A percentile compares a stretch with the other conserved stretches of the same genome.
These are phyloP conservation scores for Colletotrichum sp. DNA, from an alignment of 2,329 filamentous ascomycete species.

Conservation along the genomic window DNA sequence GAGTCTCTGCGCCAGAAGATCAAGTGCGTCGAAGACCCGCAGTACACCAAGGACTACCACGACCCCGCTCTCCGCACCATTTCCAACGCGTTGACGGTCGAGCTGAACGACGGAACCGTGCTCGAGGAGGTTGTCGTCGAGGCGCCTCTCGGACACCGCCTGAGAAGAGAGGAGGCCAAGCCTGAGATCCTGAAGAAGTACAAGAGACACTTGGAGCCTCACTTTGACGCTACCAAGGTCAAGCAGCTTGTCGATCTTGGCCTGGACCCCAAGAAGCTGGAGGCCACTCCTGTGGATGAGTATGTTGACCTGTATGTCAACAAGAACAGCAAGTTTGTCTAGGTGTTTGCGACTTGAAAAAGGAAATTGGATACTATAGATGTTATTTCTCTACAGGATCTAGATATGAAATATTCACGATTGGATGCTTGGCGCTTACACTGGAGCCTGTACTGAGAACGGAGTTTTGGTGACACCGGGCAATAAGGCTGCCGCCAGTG, in stretches of 20 bases:
- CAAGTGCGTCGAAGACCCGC: conserved; percentile 92
- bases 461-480: not conserved
- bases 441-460: not conserved
- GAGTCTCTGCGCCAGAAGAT: conserved; percentile 94
- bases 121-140: conserved; percentile 91
- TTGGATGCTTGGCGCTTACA: not conserved
- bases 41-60: conserved; percentile 96
- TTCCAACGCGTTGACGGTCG: conserved; percentile 94
- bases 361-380: conserved; percentile 7
- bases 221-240: conserved; percentile 79
- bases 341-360: conserved; percentile 13
- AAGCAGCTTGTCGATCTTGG: conserved; percentile 83
- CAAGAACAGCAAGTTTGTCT: conserved; percentile 66
- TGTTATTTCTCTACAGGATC: not conserved
- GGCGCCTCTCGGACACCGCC: conserved; percentile 90
- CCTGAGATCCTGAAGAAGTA: conserved; percentile 96
- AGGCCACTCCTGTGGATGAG: conserved; percentile 84
- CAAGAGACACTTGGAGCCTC: conserved; percentile 86
- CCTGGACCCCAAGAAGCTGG: conserved; percentile 75
- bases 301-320: conserved; percentile 85
- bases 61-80: conserved; percentile 93
- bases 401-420: not conserved
- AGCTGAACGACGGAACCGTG: conserved; percentile 90
- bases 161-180: conserved; percentile 95
- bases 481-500: not conserved